Evolutionary conservation across 2,329 filamentous ascomycete species (phyloP).

Genomic region (Talaromyces sp.): DNA sequence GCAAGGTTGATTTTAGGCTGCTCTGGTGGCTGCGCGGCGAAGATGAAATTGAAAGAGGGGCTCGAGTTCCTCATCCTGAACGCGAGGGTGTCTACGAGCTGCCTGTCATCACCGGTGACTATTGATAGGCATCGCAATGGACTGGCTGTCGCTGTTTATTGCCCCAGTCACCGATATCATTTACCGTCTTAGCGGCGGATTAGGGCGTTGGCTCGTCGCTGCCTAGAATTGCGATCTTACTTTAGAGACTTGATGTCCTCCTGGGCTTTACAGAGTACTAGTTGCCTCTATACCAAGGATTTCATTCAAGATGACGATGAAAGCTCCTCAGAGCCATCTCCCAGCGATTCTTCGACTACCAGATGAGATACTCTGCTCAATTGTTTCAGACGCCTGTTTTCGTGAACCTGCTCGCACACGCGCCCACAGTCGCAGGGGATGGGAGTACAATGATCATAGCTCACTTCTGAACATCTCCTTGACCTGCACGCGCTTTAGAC

Average conservation of each 20-base stretch:
- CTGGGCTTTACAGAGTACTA: neutral
- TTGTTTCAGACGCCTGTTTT: neutral
- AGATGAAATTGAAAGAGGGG: neutral
- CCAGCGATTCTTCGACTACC: neutral
- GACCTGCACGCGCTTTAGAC: neutral
- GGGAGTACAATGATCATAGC: neutral
- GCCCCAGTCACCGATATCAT: too few species aligned
- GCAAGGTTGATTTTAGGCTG: neutral
- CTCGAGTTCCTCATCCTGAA: too few species aligned
- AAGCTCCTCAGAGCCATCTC: neutral
- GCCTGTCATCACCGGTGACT: too few species aligned
- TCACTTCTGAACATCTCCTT: neutral
- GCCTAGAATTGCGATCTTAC: too few species aligned
- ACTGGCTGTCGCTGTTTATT: too few species aligned
- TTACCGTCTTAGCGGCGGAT: too few species aligned
- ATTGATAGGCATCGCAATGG: too few species aligned
- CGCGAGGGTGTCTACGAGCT: too few species aligned
- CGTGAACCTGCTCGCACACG: neutral
- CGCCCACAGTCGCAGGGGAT: neutral
- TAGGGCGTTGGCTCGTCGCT: too few species aligned
- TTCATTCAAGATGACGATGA: neutral
- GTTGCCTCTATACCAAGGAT: neutral
- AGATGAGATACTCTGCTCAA: neutral
- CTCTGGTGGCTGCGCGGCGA: neutral
- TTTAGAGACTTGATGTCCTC: neutral